Conservation (phyloP, 2,329 filamentous ascomycete species). For the Calonectria henricotiae region DNA sequence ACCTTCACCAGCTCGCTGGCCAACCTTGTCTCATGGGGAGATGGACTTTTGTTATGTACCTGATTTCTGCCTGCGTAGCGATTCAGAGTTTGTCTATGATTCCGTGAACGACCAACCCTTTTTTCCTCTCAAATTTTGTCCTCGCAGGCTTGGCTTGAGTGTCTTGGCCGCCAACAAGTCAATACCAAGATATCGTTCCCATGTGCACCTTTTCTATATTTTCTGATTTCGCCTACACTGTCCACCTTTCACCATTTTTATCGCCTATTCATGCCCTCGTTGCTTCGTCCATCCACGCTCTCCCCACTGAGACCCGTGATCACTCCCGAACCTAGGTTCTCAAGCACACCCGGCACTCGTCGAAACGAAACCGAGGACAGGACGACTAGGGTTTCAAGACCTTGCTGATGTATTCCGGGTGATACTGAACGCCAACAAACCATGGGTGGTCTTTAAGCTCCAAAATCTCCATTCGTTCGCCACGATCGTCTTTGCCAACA, state of each 20-base stretch:
- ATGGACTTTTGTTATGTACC: neutral
- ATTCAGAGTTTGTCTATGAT: neutral
- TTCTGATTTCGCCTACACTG: neutral
- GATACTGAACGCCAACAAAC: slow-evolving; percentile 73
- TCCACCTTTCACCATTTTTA: neutral
- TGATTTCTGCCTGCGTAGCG: neutral
- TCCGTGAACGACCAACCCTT: neutral
- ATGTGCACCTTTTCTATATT: neutral
- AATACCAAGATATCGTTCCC: neutral
- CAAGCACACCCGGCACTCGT: slow-evolving; percentile 74
- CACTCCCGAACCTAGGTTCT: neutral
- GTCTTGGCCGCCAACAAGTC: neutral
- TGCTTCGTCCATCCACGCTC: neutral
- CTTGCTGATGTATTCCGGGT: slow-evolving; percentile 87
- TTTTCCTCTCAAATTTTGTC: neutral
- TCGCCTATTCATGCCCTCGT: neutral
- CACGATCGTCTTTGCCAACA: slow-evolving; percentile 84
- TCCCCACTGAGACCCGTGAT: neutral
- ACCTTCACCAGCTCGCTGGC: neutral
- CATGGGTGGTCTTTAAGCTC: slow-evolving; percentile 88
- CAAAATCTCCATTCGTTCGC: slow-evolving; percentile 86
- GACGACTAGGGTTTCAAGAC: slow-evolving; percentile 83
- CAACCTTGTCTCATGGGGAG: neutral
- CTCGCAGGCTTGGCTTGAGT: neutral
- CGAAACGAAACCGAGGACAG: slow-evolving; percentile 71